Base-by-base conservation (phyloP, 1,284 basidiomycete species). In the Marasmius sp. region DNA sequence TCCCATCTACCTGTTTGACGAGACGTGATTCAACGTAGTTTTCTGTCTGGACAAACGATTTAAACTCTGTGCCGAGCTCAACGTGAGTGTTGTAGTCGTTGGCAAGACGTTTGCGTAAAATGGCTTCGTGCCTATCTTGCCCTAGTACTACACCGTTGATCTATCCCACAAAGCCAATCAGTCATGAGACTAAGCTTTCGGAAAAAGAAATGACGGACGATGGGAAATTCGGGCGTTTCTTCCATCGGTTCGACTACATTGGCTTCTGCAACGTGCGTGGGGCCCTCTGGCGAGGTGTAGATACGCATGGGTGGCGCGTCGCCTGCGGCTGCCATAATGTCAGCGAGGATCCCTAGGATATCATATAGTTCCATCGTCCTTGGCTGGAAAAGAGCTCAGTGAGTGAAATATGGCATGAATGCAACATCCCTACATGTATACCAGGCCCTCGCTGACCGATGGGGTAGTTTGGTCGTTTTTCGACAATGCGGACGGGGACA, bases 61-160 rank as follows among this genome's bases (percentile, higher is more conserved):
- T 53, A 1, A 81, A 68, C 60, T 80, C 77, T 3, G 74, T 74
- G 6, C 75, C 77, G 1, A 73, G 61, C 62, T 81, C 79, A 11
- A 81, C 76, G 2, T 61, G n/a, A 56, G 71, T 72, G 1, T 68
- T 69, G 16, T 73, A 69, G 38, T 60, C 58, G 6, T 70, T 65
- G 10, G 70, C 66, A 18, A 82, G 63, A 14, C 71, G 70, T 9
- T 59, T 61, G 20, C 73, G 77, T 12, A 80, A 66, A 39, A 79
- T 70, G 10, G 68, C 67, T 59, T 79, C 78, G 16, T 78, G 70
- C 7, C 62, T 64, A 43, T 76, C 73, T 69, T 82, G 81, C 6
- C 77, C 77, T 6, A 82, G 68, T 37, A 75, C 58, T 9, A 74
- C 56, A 7, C 39, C 18, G 12, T 60, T 60, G n/a, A 39, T 60